Evolutionary conservation across 2,329 filamentous ascomycete species (phyloP).

Genomic region (Fusarium goolgardi): DNA sequence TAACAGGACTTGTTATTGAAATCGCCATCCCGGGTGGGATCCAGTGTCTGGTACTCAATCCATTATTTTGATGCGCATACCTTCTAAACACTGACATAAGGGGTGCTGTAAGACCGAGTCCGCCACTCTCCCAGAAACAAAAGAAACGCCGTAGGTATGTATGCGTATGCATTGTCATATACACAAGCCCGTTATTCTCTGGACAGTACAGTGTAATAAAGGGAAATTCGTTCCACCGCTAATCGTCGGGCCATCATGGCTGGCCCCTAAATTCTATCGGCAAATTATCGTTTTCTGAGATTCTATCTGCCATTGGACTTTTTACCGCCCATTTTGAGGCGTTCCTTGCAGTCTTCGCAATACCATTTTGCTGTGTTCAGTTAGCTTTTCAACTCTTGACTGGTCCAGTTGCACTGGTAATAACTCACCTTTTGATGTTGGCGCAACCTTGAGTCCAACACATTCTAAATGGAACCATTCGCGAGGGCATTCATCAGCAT

Average conservation of each 20-base stretch:
- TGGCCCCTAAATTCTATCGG: slow-evolving; percentile 21
- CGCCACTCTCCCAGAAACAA: slow-evolving; percentile 27
- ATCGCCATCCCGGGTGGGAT: not conserved
- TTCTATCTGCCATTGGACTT: slow-evolving; percentile 61
- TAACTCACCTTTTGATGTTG: slow-evolving; percentile 77
- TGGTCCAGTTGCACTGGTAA: not conserved
- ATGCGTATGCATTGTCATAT: slow-evolving; percentile 36
- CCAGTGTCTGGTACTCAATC: not conserved
- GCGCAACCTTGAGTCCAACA: slow-evolving; percentile 81
- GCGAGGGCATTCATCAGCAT: slow-evolving; percentile 75
- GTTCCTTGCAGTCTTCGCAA: slow-evolving; percentile 81
- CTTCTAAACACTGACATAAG: slow-evolving; percentile 4
- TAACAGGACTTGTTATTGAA: not conserved
- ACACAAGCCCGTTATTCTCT: slow-evolving; percentile 33
- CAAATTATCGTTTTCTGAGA: slow-evolving; percentile 3
- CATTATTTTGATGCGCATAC: not conserved
- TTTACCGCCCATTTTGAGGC: slow-evolving; percentile 67
- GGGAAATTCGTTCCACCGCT: slow-evolving; percentile 20
- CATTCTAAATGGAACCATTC: slow-evolving; percentile 90
- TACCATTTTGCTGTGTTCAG: slow-evolving; percentile 78
- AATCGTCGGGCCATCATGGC: slow-evolving; percentile 16
- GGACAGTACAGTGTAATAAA: slow-evolving; percentile 26
- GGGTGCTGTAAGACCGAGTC: slow-evolving; percentile 32
- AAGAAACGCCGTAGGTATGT: slow-evolving; percentile 41
- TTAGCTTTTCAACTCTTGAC: slow-evolving; percentile 44